Evolutionary conservation across 1,284 basidiomycete genomes (phyloP).

Genomic region (Ganoderma lucidum): DNA sequence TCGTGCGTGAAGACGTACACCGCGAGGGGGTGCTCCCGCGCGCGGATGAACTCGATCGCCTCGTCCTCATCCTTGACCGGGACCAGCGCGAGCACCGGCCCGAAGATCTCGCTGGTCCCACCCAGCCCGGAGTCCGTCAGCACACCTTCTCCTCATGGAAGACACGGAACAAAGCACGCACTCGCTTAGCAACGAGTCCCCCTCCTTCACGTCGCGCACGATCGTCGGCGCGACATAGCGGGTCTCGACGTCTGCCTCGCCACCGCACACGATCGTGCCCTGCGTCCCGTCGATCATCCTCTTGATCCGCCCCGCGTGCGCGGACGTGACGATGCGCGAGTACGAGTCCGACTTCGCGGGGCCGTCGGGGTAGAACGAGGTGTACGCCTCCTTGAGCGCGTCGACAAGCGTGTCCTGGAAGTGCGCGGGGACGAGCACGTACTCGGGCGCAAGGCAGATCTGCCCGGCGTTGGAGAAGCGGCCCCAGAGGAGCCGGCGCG

Average conservation of each 20-base stretch:
- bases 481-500: slow-evolving; percentile 80
- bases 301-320: slow-evolving; percentile 70
- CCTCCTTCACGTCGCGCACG: slow-evolving; percentile 65
- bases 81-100: slow-evolving; percentile 71
- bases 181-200: slow-evolving; percentile 83
- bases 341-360: slow-evolving; percentile 53
- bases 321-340: slow-evolving; percentile 56
- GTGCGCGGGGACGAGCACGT: slow-evolving; percentile 73
- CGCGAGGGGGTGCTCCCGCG: slow-evolving; percentile 78
- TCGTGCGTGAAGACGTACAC: slow-evolving; percentile 81
- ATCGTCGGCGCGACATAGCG: slow-evolving; percentile 76
- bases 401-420: slow-evolving; percentile 70
- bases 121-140: background rate
- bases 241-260: slow-evolving; percentile 64
- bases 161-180: slow-evolving; percentile 35
- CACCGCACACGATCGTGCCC: slow-evolving; percentile 78
- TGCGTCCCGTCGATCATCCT: slow-evolving; percentile 71
- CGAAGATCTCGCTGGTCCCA: slow-evolving; percentile 45
- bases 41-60: slow-evolving; percentile 69
- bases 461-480: slow-evolving; percentile 83
- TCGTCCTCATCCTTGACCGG: slow-evolving; percentile 77
- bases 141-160: background rate
- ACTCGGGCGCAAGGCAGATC: slow-evolving; percentile 79
- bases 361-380: slow-evolving; percentile 61
- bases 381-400: slow-evolving; percentile 68